Conservation (phyloP, 2,329 filamentous ascomycete species). For the Pseudogymnoascus sp. region DNA sequence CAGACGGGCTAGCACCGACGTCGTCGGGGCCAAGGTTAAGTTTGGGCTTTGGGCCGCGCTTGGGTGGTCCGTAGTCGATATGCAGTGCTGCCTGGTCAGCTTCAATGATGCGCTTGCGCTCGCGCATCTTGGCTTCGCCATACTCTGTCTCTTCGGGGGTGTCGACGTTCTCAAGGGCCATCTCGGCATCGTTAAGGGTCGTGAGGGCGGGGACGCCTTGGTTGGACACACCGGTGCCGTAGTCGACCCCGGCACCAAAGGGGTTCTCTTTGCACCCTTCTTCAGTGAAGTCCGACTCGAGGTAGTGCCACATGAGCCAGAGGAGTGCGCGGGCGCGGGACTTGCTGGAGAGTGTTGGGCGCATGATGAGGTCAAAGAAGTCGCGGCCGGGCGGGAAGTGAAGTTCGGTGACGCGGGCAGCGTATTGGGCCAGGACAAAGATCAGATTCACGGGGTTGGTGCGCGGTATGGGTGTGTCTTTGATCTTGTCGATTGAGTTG, state of each 20-base stretch:
- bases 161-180: conserved; percentile 66
- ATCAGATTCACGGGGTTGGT: conserved; percentile 97
- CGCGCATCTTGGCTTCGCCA: conserved; percentile 65
- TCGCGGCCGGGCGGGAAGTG: conserved; percentile 82
- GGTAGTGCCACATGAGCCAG: conserved; percentile 99
- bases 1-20: conserved; percentile 40
- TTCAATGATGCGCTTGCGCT: conserved; percentile 66
- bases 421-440: conserved; percentile 85
- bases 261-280: conserved; percentile 86
- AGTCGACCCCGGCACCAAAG: conserved; percentile 68
- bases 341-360: conserved; percentile 69
- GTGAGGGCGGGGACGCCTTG: conserved; percentile 63
- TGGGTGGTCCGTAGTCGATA: conserved; percentile 41
- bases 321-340: conserved; percentile 84
- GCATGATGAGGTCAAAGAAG: conserved; percentile 96
- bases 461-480: conserved; percentile 59
- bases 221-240: conserved; percentile 56
- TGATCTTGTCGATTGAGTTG: conserved; percentile 74
- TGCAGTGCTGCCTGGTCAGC: conserved; percentile 54
- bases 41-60: conserved; percentile 40
- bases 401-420: conserved; percentile 82
- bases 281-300: conserved; percentile 89
- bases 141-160: conserved; percentile 62
- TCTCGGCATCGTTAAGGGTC: conserved; percentile 58
- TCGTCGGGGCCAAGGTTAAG: conserved; percentile 33